phyloP scores from a whole-genome alignment of 1,284 basidiomycete species.

The Athelia sp. region DNA sequence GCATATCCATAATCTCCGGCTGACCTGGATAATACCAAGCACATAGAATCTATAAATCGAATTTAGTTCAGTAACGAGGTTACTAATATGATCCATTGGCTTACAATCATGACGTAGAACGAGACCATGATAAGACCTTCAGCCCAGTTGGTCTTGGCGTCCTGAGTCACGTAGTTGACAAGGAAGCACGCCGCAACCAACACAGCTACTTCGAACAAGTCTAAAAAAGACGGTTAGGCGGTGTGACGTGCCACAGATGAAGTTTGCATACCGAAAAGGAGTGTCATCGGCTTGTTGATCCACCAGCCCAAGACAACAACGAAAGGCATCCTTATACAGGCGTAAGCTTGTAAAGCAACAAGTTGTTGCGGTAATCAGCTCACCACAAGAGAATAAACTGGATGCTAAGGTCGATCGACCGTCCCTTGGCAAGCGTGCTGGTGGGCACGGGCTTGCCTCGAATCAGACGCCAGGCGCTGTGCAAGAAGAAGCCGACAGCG shows the following conservation, averaged over 20 bases:
- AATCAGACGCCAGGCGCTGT: conserved; percentile 27
- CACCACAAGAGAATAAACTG: conserved; percentile 63
- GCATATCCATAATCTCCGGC: conserved; percentile 25
- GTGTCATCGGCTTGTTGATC: conserved; percentile 42
- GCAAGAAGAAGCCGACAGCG: conserved; percentile 47
- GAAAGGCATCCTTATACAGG: conserved; percentile 37
- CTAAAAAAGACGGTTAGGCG: conserved; percentile 16
- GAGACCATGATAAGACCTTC: conserved; percentile 53
- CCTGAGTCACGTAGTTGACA: conserved; percentile 67
- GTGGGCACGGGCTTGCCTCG: conserved; percentile 35
- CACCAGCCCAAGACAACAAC: conserved; percentile 58
- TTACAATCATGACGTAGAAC: conserved; percentile 53
- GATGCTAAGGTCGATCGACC: conserved; percentile 62
- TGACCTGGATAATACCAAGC: conserved; percentile 57
- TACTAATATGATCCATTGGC: conserved; percentile 13
- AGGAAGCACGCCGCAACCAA: conserved; percentile 60
- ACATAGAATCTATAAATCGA: conserved; percentile 32
- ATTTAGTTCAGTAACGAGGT: not conserved
- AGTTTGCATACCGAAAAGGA: conserved; percentile 34
- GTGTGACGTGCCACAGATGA: not conserved
- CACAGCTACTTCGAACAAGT: conserved; percentile 55
- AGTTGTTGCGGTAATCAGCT: no score
- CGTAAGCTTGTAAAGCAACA: no score
- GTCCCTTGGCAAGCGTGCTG: conserved; percentile 46
- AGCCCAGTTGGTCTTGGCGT: conserved; percentile 67